Evolutionary conservation across 1,284 basidiomycete species (phyloP).

Genomic region (Moesziomyces parantarcticus): DNA sequence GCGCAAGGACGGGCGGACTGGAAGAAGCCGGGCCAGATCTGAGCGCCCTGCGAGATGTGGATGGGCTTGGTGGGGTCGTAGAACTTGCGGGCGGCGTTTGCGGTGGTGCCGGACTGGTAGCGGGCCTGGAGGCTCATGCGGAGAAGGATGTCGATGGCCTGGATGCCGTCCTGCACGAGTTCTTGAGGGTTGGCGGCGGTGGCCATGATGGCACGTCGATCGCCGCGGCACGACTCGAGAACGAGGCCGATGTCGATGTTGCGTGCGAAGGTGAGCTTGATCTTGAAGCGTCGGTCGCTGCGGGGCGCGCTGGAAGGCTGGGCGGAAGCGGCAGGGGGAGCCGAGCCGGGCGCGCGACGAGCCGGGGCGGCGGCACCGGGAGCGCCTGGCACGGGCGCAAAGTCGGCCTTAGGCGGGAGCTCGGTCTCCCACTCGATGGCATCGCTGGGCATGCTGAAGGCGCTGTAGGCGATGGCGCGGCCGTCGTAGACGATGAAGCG

Average conservation of each 20-base stretch:
- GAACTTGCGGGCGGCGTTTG: constrained; percentile 47
- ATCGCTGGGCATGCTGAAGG: constrained; percentile 8
- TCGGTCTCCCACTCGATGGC: constrained; percentile 20
- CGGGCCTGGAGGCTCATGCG: constrained; percentile 17
- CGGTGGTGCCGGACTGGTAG: constrained; percentile 28
- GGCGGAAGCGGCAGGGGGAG: background rate
- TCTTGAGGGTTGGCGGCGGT: constrained; percentile 34
- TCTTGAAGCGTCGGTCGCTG: constrained; percentile 25
- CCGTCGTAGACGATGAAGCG: constrained; percentile 40
- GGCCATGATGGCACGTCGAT: constrained; percentile 38
- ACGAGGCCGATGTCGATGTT: constrained; percentile 34
- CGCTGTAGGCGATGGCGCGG: constrained; percentile 28
- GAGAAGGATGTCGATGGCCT: constrained; percentile 44
- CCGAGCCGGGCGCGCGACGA: constrained; percentile 2
- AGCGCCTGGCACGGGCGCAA: constrained; percentile 19
- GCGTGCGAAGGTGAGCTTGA: constrained; percentile 32
- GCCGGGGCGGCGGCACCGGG: constrained; percentile 15
- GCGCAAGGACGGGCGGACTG: constrained; percentile 52
- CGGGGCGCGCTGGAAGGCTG: too few relatives aligned
- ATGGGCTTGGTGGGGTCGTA: constrained; percentile 36
- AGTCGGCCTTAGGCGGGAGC: constrained; percentile 34
- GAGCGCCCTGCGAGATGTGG: constrained; percentile 45
- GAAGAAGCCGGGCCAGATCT: constrained; percentile 56
- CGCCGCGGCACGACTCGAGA: constrained; percentile 29
- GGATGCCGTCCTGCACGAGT: constrained; percentile 26